A percentile compares a stretch with the other conserved stretches of the same genome.
phyloP scores from a whole-genome alignment of 371 early-diverging fungal species.

The Mucor lusitanicus region DNA sequence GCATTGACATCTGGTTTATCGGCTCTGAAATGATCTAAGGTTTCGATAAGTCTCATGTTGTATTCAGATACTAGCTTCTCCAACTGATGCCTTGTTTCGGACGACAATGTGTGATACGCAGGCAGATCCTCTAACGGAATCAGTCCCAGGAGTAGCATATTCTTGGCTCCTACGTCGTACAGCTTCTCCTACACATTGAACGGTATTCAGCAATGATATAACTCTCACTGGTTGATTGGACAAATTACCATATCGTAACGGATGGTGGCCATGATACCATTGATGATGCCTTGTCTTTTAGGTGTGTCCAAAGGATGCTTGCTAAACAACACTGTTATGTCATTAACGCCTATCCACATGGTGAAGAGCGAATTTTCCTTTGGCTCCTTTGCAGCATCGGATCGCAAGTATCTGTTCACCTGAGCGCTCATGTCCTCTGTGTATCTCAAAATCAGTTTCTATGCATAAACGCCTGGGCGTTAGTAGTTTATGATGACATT shows the following conservation, averaged over 20 bases:
- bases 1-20: background rate
- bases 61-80: conserved; percentile 1
- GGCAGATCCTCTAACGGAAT: conserved; percentile 15
- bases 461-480: background rate
- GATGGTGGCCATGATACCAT: conserved; percentile 1
- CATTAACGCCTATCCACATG: conserved; percentile 22
- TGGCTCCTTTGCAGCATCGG: background rate
- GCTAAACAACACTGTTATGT: conserved; percentile 12
- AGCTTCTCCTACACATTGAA: background rate
- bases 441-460: background rate
- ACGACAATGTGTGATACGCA: background rate
- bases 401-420: background rate
- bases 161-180: background rate
- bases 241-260: conserved; percentile 2
- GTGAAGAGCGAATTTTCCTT: background rate
- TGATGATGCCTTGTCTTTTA: background rate
- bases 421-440: background rate
- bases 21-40: background rate
- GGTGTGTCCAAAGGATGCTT: background rate
- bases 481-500: background rate
- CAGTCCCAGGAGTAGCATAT: conserved; percentile 11
- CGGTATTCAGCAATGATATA: background rate
- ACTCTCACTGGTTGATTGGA: background rate
- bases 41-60: background rate
- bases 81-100: background rate